These are phyloP conservation scores for Candida neerlandica DNA, from an alignment of 1,139 yeast genomes.

Conservation along the genomic window DNA sequence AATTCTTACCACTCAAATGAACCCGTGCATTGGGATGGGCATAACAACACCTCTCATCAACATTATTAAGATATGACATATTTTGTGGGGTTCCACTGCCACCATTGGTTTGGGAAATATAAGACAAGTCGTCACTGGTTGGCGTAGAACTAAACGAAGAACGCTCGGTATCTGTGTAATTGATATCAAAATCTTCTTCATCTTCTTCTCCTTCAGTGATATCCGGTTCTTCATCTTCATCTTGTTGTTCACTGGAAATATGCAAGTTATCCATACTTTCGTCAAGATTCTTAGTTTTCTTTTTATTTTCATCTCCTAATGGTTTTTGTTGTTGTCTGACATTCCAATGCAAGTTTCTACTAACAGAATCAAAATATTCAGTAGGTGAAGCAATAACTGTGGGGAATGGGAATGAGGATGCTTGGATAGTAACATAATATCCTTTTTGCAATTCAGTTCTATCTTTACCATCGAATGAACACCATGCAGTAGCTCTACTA, in stretches of 20 bases:
- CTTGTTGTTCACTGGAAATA: slow-evolving; percentile 9
- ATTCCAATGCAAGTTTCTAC: slow-evolving; percentile 86
- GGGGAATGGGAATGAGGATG: slow-evolving; percentile 84
- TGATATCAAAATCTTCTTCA: slow-evolving; percentile 32
- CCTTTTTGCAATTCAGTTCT: slow-evolving; percentile 72
- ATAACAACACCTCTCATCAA: slow-evolving; percentile 39
- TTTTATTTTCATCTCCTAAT: slow-evolving; percentile 31
- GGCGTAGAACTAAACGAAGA: slow-evolving; percentile 16
- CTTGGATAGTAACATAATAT: slow-evolving; percentile 74
- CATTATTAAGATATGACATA: slow-evolving; percentile 21
- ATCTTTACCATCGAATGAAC: slow-evolving; percentile 84
- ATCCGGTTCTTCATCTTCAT: slow-evolving; percentile 5
- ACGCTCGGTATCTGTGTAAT: slow-evolving; percentile 24
- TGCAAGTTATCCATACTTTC: slow-evolving; percentile 17
- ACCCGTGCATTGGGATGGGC: slow-evolving; percentile 46
- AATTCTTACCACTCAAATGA: slow-evolving; percentile 21
- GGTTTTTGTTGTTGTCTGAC: slow-evolving; percentile 81
- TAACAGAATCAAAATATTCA: slow-evolving; percentile 81
- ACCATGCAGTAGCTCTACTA: slow-evolving; percentile 84
- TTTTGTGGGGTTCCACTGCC: slow-evolving; percentile 36
- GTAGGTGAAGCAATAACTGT: slow-evolving; percentile 75
- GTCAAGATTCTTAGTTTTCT: slow-evolving; percentile 5
- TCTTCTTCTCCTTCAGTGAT: slow-evolving; percentile 16
- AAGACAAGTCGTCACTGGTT: slow-evolving; percentile 21
- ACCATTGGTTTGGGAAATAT: slow-evolving; percentile 24